These are phyloP conservation scores for Botrytis aclada DNA, from an alignment of 2,329 filamentous ascomycete genomes.

Conservation along the genomic window DNA sequence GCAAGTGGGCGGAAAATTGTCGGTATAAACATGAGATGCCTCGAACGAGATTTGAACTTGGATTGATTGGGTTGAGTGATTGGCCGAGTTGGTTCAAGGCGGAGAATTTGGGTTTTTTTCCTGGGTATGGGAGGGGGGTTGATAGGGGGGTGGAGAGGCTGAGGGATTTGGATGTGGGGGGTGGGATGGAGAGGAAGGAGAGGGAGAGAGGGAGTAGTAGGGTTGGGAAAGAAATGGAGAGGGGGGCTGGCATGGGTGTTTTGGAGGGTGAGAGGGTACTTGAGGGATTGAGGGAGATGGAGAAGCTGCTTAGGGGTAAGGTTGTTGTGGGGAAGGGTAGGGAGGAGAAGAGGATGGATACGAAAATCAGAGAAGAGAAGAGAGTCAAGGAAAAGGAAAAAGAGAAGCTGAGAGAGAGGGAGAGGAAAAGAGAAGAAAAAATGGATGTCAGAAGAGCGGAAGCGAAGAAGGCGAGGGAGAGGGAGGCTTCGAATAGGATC, in stretches of 20 bases:
- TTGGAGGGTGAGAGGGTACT: not conserved
- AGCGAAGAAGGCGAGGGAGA: constrained; percentile 2
- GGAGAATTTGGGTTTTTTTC: constrained; percentile 28
- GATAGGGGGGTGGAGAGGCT: not conserved
- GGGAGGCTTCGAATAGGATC: constrained; percentile 11
- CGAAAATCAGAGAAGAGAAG: not conserved
- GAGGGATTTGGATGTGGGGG: constrained; percentile 2
- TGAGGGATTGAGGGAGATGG: constrained; percentile 23
- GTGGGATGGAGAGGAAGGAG: not conserved
- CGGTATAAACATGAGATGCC: constrained; percentile 50
- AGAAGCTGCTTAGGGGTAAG: not conserved
- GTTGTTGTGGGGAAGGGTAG: not conserved
- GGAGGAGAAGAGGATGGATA: not conserved
- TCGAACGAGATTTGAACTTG: constrained; percentile 41
- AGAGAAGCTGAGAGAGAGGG: constrained; percentile 15
- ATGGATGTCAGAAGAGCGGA: not conserved
- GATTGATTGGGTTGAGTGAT: constrained; percentile 43
- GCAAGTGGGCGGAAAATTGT: constrained; percentile 46
- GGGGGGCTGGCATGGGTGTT: not conserved
- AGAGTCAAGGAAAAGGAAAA: not conserved
- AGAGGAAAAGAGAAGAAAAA: not conserved
- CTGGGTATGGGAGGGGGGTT: not conserved
- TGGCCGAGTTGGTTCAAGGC: constrained; percentile 45
- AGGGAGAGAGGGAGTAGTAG: not conserved
- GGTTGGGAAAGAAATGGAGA: constrained; percentile 11